Conservation (phyloP, 345 rosid species). For the Eucalyptus tenuipes region DNA sequence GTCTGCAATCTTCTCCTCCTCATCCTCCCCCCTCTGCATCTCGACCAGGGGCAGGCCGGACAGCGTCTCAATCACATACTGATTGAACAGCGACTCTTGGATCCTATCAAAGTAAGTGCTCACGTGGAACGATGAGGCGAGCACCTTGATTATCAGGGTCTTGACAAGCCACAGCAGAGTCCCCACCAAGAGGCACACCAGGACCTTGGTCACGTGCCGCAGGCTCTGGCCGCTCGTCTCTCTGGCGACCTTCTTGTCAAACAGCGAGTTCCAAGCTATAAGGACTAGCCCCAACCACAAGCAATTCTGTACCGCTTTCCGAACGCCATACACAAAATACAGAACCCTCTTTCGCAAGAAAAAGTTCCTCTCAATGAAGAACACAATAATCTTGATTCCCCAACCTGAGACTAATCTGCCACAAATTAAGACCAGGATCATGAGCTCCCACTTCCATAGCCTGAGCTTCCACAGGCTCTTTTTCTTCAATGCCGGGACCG, state of each 20-base stretch:
- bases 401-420: conserved; percentile 85
- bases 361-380: conserved; percentile 74
- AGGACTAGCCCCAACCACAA: conserved; percentile 69
- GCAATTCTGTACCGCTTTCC: conserved; percentile 79
- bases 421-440: conserved; percentile 65
- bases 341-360: conserved; percentile 55
- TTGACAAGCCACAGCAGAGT: conserved; percentile 74
- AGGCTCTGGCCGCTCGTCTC: conserved; percentile 20
- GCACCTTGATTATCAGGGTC: conserved; percentile 67
- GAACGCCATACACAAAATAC: conserved; percentile 77
- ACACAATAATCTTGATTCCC: conserved; percentile 68
- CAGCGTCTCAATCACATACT: conserved; percentile 69
- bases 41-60: conserved; percentile 76
- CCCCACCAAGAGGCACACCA: conserved; percentile 55
- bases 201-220: conserved; percentile 41
- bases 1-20: conserved; percentile 22
- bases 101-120: conserved; percentile 90
- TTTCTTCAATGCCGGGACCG: conserved; percentile 14
- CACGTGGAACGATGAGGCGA: conserved; percentile 87
- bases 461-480: conserved; percentile 33
- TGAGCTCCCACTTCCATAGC: conserved; percentile 86
- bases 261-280: conserved; percentile 59
- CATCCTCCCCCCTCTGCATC: conserved; percentile 32
- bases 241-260: conserved; percentile 38
- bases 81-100: conserved; percentile 71